These are phyloP conservation scores for Artemisia princeps DNA, from an alignment of 140 eudicot species.

Conservation along the genomic window DNA sequence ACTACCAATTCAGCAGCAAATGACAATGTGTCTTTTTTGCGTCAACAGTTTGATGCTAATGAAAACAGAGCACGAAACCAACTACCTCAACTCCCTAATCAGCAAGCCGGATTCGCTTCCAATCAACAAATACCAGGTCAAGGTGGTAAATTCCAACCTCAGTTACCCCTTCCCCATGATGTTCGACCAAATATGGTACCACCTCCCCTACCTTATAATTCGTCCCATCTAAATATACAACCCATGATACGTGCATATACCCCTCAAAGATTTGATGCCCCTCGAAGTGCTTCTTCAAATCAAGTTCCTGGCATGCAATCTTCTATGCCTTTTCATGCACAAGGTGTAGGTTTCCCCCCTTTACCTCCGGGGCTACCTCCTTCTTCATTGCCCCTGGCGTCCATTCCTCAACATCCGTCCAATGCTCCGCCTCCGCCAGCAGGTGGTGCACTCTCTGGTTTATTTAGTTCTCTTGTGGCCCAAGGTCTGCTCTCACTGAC, in stretches of 20 bases:
- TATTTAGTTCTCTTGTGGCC: slow-evolving; percentile 67
- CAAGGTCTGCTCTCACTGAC: slow-evolving; percentile 71
- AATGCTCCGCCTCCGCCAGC: slow-evolving; percentile 37
- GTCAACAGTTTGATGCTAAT: slow-evolving; percentile 28
- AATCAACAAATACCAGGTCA: slow-evolving; percentile 35
- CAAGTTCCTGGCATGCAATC: slow-evolving; percentile 43
- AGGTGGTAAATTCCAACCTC: slow-evolving; percentile 31
- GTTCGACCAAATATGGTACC: slow-evolving; percentile 38
- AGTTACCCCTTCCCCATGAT: slow-evolving; percentile 37
- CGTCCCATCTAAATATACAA: slow-evolving; percentile 30
- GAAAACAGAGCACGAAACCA: slow-evolving; percentile 26
- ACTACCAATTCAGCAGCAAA: slow-evolving; percentile 25
- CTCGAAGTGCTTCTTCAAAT: slow-evolving; percentile 24
- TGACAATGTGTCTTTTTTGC: slow-evolving; percentile 34
- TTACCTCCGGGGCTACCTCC: slow-evolving; percentile 60
- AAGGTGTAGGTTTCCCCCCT: slow-evolving; percentile 38
- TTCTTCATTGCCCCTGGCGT: too few relatives aligned
- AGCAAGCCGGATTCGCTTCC: too few relatives aligned
- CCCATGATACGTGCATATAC: slow-evolving; percentile 44
- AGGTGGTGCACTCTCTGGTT: slow-evolving; percentile 56
- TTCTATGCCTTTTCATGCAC: slow-evolving; percentile 42
- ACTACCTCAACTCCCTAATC: slow-evolving; percentile 32
- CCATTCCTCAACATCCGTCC: slow-evolving; percentile 36
- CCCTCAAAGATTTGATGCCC: slow-evolving; percentile 38
- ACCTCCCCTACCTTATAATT: slow-evolving; percentile 28